Evolutionary conservation across 805 yeast species (phyloP).

Genomic region (Barnettozyma sucrosica): DNA sequence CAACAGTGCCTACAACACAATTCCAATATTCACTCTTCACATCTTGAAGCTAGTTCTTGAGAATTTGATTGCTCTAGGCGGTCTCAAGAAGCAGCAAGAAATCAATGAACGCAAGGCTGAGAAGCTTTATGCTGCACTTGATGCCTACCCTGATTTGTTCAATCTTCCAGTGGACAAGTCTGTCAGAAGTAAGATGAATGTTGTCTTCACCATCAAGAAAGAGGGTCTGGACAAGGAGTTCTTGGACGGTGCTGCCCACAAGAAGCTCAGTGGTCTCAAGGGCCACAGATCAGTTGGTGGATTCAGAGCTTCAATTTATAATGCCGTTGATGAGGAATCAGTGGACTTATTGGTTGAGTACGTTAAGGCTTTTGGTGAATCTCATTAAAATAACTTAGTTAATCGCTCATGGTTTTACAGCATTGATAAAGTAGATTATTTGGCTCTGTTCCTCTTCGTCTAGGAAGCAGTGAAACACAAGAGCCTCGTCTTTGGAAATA

Average conservation of each 20-base stretch:
- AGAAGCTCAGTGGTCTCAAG: slow-evolving; percentile 42
- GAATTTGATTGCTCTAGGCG: slow-evolving; percentile 61
- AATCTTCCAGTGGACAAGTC: slow-evolving; percentile 56
- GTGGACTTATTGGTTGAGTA: slow-evolving; percentile 7
- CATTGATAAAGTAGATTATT: slow-evolving; percentile 52
- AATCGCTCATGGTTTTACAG: slow-evolving; percentile 12
- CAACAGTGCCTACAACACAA: slow-evolving; percentile 92
- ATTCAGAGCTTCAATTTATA: slow-evolving; percentile 8
- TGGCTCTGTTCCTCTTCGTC: slow-evolving; percentile 63
- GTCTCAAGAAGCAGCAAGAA: slow-evolving; percentile 53
- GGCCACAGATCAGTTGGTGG: slow-evolving; percentile 14
- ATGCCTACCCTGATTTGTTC: slow-evolving; percentile 55
- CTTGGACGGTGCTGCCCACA: slow-evolving; percentile 56
- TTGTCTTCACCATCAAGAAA: slow-evolving; percentile 64
- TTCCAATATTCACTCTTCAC: slow-evolving; percentile 89
- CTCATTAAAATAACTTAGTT: slow-evolving; percentile 19
- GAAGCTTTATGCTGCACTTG: slow-evolving; percentile 58
- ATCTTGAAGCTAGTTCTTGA: slow-evolving; percentile 75
- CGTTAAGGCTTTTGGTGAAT: slow-evolving; percentile 34
- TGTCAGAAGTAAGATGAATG: slow-evolving; percentile 84
- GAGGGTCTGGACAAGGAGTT: slow-evolving; percentile 65
- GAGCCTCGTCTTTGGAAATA: slow-evolving; percentile 49
- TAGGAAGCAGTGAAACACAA: slow-evolving; percentile 60
- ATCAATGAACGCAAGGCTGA: slow-evolving; percentile 57
- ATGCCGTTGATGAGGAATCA: slow-evolving; percentile 9